These are phyloP conservation scores for Penicillium subrubescens DNA, from an alignment of 495 filamentous ascomycete genomes.

Conservation along the genomic window DNA sequence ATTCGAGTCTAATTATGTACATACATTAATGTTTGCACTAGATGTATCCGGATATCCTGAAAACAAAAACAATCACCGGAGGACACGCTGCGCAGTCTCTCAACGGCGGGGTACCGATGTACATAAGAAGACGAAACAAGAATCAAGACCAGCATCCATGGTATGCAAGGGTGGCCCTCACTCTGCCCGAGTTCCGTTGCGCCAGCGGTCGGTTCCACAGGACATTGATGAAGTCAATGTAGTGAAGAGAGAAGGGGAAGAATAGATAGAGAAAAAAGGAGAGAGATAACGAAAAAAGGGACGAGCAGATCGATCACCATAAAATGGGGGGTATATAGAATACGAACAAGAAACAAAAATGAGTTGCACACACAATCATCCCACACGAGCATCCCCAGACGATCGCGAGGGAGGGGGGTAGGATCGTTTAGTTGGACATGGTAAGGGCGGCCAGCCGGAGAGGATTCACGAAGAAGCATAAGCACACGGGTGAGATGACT, in stretches of 20 bases:
- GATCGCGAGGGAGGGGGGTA: neutral
- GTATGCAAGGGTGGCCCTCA: constrained; percentile 11
- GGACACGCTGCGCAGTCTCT: constrained; percentile 3
- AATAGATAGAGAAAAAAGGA: constrained; percentile 17
- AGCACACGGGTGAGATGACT: constrained; percentile 22
- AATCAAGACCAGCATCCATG: constrained; percentile 23
- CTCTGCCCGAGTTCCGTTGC: constrained; percentile 23
- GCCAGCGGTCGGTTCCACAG: constrained; percentile 30
- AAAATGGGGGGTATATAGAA: constrained; percentile 42
- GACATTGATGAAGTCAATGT: constrained; percentile 9
- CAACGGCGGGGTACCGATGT: constrained; percentile 23
- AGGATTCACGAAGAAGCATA: neutral
- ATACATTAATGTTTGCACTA: constrained; percentile 34
- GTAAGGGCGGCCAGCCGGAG: constrained; percentile 23
- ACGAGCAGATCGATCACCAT: constrained; percentile 28
- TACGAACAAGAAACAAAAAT: constrained; percentile 27
- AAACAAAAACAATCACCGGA: constrained; percentile 18
- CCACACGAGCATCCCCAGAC: constrained; percentile 5
- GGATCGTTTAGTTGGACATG: neutral
- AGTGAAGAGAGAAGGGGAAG: constrained; percentile 10
- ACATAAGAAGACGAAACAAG: constrained; percentile 28
- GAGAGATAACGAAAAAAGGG: constrained; percentile 20
- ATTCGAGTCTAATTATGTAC: constrained; percentile 37
- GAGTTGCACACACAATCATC: constrained; percentile 23
- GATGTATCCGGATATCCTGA: constrained; percentile 25